These are phyloP conservation scores for Neurospora discreta DNA, from an alignment of 495 filamentous ascomycete species.

Conservation along the genomic window DNA sequence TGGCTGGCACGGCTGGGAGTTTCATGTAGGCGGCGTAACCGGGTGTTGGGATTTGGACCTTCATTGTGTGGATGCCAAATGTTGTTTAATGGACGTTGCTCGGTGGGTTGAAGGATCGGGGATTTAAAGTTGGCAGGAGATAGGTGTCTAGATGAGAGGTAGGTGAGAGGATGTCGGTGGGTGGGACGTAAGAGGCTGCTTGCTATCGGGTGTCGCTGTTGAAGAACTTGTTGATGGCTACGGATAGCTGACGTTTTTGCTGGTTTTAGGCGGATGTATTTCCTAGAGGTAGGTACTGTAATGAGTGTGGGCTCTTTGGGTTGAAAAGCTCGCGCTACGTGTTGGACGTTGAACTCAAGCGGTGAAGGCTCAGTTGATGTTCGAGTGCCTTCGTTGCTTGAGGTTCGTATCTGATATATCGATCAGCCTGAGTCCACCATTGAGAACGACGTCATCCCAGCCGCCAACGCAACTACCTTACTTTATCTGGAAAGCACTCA, in stretches of 20 bases:
- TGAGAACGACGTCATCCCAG: not conserved
- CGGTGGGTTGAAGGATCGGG: not conserved
- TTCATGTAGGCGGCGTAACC: not conserved
- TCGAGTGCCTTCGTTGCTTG: not conserved
- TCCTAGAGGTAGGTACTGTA: not conserved
- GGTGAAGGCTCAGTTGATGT: not conserved
- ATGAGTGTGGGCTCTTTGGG: not conserved
- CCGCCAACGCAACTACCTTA: too few species aligned
- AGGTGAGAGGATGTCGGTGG: too few species aligned
- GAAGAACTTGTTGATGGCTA: not conserved
- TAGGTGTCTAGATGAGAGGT: too few species aligned
- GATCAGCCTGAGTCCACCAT: not conserved
- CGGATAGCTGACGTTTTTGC: too few species aligned
- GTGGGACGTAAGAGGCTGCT: not conserved
- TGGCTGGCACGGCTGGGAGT: constrained; percentile 5
- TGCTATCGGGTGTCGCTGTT: not conserved
- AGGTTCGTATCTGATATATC: not conserved
- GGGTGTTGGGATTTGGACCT: not conserved
- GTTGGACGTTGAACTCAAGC: not conserved
- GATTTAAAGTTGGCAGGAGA: too few species aligned
- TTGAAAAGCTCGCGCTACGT: not conserved
- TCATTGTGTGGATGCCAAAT: not conserved
- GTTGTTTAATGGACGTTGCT: not conserved
- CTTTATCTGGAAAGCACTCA: not conserved
- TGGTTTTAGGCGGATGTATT: not conserved